A percentile compares a stretch with the other conserved stretches of the same genome.
phyloP scores from a whole-genome alignment of 306 rosid genomes.

The Rosa persica region DNA sequence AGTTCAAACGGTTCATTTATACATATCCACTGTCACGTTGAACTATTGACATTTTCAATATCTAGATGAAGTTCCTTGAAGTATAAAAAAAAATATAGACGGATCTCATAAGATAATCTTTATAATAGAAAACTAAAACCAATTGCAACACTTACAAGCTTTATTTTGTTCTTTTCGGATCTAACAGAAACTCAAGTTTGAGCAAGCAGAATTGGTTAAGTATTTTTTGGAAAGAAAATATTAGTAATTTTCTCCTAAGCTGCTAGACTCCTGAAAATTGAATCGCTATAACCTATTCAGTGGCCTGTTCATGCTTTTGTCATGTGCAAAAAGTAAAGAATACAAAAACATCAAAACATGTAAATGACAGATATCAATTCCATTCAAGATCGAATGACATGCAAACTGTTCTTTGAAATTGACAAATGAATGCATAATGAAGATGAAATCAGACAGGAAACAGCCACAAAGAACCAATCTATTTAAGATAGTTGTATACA shows the following conservation, averaged over 20 bases:
- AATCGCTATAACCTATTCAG: neutral
- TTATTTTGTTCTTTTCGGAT: too few species aligned
- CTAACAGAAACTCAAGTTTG: neutral
- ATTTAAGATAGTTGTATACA: neutral
- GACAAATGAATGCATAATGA: neutral
- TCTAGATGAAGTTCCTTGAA: too few species aligned
- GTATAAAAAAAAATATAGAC: too few species aligned
- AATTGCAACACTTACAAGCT: too few species aligned
- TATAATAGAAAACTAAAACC: too few species aligned
- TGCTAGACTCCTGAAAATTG: neutral
- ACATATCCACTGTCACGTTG: too few species aligned
- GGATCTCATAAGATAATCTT: too few species aligned
- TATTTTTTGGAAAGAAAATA: neutral
- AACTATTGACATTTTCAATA: too few species aligned
- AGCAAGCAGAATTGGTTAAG: too few species aligned
- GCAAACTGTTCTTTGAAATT: neutral
- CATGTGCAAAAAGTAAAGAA: neutral
- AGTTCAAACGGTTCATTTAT: too few species aligned
- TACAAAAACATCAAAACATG: neutral
- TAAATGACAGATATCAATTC: neutral
- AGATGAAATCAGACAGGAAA: neutral
- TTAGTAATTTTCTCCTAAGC: neutral
- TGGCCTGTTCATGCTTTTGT: neutral
- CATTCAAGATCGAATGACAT: neutral
- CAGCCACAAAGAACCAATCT: neutral